Evolutionary conservation across 2,329 filamentous ascomycete species (phyloP).

Genomic region (Xylariales sp.): DNA sequence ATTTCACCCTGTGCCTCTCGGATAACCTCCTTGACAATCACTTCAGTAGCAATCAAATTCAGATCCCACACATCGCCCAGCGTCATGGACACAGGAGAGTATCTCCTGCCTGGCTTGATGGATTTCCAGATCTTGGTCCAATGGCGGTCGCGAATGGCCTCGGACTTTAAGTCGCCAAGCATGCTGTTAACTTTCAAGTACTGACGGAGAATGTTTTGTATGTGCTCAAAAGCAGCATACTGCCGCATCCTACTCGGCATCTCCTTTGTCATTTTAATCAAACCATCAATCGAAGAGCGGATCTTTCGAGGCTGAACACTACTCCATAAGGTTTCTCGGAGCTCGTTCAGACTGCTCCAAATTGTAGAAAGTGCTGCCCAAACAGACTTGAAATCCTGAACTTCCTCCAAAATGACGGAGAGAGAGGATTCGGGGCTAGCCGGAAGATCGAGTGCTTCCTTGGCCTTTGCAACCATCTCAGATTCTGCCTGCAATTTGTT

Average conservation of each 20-base stretch:
- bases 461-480: constrained; percentile 92
- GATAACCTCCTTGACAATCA: constrained; percentile 87
- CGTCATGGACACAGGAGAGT: constrained; percentile 90
- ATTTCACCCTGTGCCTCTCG: constrained; percentile 96
- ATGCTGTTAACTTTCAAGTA: constrained; percentile 88
- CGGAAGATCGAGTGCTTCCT: constrained; percentile 90
- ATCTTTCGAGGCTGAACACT: constrained; percentile 94
- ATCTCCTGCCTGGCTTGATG: constrained; percentile 86
- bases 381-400: constrained; percentile 97
- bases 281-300: constrained; percentile 78
- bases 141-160: constrained; percentile 92
- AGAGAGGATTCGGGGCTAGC: constrained; percentile 77
- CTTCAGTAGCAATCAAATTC: constrained; percentile 81
- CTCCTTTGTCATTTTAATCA: constrained; percentile 97
- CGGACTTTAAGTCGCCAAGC: constrained; percentile 87
- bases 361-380: constrained; percentile 95
- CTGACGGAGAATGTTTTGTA: constrained; percentile 84
- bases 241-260: constrained; percentile 99
- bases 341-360: constrained; percentile 93
- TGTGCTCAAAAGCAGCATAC: constrained; percentile 99
- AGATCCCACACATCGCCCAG: constrained; percentile 99
- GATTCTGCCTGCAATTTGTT: constrained; percentile 82
- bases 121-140: constrained; percentile 98
- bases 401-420: constrained; percentile 83
- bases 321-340: constrained; percentile 89